These are phyloP conservation scores for Ophiostoma sp. DNA, from an alignment of 2,329 filamentous ascomycete species.

Conservation along the genomic window DNA sequence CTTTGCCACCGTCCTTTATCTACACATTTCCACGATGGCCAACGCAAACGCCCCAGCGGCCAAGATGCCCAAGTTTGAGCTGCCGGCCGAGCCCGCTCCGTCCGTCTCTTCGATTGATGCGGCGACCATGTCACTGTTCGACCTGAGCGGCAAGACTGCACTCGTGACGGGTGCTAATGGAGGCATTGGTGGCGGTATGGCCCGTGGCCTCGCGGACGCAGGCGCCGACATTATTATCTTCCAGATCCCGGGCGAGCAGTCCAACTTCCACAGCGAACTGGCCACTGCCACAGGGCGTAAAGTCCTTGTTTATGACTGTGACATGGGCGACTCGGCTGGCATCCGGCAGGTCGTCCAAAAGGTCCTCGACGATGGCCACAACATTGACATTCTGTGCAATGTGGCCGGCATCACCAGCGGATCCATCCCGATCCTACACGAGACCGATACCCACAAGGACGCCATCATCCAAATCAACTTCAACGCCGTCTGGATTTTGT, in stretches of 20 bases:
- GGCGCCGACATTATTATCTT: slow-evolving; percentile 1
- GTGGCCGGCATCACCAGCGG: slow-evolving; percentile 30
- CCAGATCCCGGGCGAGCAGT: background rate
- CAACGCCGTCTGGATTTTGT: slow-evolving; percentile 28
- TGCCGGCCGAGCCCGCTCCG: background rate
- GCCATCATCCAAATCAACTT: slow-evolving; percentile 26
- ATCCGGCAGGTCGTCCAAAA: background rate
- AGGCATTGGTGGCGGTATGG: background rate
- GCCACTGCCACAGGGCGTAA: background rate
- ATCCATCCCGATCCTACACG: slow-evolving; percentile 26
- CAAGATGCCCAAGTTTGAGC: background rate
- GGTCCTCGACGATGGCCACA: slow-evolving; percentile 4
- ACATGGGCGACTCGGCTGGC: background rate
- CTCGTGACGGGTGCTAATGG: background rate
- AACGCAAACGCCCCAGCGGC: background rate
- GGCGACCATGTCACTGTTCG: background rate
- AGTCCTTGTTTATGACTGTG: background rate
- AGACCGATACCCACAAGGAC: slow-evolving; percentile 29
- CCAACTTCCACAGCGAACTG: background rate
- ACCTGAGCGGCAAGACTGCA: background rate
- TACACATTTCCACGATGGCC: background rate
- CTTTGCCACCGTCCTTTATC: background rate
- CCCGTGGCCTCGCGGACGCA: background rate
- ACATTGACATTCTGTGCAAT: slow-evolving; percentile 29
- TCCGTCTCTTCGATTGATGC: background rate